Evolutionary conservation across 352 stramenopile species (phyloP), one percentile per base, ranked within the genome.

Genomic region (Phytophthora ramorum): DNA sequence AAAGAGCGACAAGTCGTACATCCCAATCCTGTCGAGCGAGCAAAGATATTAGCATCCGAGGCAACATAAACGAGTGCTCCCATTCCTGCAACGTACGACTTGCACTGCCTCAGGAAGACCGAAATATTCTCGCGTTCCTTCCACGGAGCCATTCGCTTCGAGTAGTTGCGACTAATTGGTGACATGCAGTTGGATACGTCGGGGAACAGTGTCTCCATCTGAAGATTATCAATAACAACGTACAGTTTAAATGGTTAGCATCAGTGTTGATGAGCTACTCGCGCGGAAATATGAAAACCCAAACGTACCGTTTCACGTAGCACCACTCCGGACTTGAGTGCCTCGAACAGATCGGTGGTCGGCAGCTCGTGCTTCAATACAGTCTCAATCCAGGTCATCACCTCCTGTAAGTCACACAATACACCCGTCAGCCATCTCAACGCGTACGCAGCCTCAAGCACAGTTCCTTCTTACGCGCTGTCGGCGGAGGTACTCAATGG

Each of bases 91-190:
- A 79, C 81, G 26, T 68, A 92, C 87, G 79, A 84, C 69, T 91
- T 90, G 79, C 85, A 95, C 28, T 92, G 85, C 55, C 87, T 79
- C 43, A 95, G 75, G 55, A 93, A 95, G 28, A 95, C 75, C 0
- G 84, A 88, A 43, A 93, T 95, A 53, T 95, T 93, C 55, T 95
- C 87, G 4, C 87, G 72, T 56, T 95, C 87, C 55, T 93, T 95
- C 87, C 87, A 95, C 30, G 87, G 85, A 26, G 87, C 87, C 83
- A 93, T 90, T 26, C 71, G 73, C 30, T 65, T 65, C 24, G 73
- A 82, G 74, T 93, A 95, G 6, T 78, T 88, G 19, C 87, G 84
- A 35, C 81, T 93, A 69, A 91, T 93, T 0, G 82, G 85, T n/a
- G 80, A 90, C 26, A 78, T 75, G 14, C 73, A 81, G 38, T 83